Evolutionary conservation across 768 basidiomycete genomes (phyloP).

Genomic region (Suillus subalutaceus): DNA sequence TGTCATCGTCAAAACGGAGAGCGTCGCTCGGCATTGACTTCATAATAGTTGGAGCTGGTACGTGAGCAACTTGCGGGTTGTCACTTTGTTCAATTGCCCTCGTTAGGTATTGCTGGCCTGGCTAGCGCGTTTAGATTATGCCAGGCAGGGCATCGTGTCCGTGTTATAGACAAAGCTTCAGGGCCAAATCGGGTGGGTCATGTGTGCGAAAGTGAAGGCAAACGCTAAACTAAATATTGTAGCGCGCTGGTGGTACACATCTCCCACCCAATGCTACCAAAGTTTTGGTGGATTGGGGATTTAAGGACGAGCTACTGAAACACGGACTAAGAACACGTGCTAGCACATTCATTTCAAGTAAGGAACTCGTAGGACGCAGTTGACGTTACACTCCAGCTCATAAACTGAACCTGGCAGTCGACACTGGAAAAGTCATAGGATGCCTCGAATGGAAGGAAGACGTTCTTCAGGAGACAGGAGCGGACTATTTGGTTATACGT

Average conservation of each 20-base stretch:
- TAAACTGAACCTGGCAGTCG: constrained; percentile 34
- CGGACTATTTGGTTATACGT: constrained; percentile 55
- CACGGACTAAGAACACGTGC: constrained; percentile 33
- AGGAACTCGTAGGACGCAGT: not conserved
- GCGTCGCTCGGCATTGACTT: constrained; percentile 32
- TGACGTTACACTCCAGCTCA: not conserved
- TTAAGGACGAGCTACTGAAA: constrained; percentile 45
- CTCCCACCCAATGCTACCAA: constrained; percentile 65
- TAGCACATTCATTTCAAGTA: constrained; percentile 28
- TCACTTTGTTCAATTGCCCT: not conserved
- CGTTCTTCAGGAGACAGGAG: constrained; percentile 53
- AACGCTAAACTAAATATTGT: not conserved
- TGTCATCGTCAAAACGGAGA: constrained; percentile 20
- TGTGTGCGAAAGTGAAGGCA: not conserved
- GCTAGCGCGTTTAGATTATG: constrained; percentile 59
- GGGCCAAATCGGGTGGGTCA: constrained; percentile 44
- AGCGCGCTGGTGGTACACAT: constrained; percentile 46
- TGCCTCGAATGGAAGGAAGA: constrained; percentile 50
- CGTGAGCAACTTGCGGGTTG: constrained; percentile 1
- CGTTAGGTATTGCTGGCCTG: constrained; percentile 52
- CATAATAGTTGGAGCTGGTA: constrained; percentile 35
- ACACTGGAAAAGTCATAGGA: constrained; percentile 48
- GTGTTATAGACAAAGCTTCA: constrained; percentile 54
- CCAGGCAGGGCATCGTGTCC: constrained; percentile 61
- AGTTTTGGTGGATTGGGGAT: constrained; percentile 59